Conservation (phyloP, 2,329 filamentous ascomycete species). For the Penicillium glabrum region DNA sequence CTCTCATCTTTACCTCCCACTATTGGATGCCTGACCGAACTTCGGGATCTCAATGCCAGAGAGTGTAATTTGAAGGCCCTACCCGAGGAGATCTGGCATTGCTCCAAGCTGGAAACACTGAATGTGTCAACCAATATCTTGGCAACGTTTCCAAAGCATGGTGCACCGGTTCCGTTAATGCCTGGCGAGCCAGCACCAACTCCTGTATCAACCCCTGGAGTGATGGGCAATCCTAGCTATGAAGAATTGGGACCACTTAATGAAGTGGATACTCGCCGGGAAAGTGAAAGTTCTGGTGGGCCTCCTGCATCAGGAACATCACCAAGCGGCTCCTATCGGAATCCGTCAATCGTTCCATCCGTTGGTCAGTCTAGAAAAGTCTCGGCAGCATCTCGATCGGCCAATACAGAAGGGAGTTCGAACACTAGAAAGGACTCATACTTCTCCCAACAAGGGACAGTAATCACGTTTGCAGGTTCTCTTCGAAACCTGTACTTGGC, state of each 20-base stretch:
- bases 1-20: constrained; percentile 80
- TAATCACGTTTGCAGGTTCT: constrained; percentile 84
- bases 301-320: constrained; percentile 74
- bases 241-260: constrained; percentile 73
- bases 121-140: constrained; percentile 96
- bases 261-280: constrained; percentile 65
- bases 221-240: constrained; percentile 66
- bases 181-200: constrained; percentile 51
- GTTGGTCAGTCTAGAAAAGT: constrained; percentile 75
- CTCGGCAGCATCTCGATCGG: constrained; percentile 72
- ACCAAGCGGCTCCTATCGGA: constrained; percentile 63
- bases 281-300: constrained; percentile 79
- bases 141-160: constrained; percentile 83
- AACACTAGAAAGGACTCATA: constrained; percentile 82
- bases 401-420: constrained; percentile 56
- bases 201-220: constrained; percentile 46
- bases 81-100: constrained; percentile 95
- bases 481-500: constrained; percentile 82
- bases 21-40: constrained; percentile 81
- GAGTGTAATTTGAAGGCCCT: constrained; percentile 91
- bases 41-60: constrained; percentile 82
- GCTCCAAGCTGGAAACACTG: constrained; percentile 81
- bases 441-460: constrained; percentile 72
- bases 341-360: constrained; percentile 80
- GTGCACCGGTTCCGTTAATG: constrained; percentile 63